Evolutionary conservation across 23 red algal genomes (phyloP), one percentile per base, ranked within the genome.

Genomic region (Cyanidioschyzon merolae): DNA sequence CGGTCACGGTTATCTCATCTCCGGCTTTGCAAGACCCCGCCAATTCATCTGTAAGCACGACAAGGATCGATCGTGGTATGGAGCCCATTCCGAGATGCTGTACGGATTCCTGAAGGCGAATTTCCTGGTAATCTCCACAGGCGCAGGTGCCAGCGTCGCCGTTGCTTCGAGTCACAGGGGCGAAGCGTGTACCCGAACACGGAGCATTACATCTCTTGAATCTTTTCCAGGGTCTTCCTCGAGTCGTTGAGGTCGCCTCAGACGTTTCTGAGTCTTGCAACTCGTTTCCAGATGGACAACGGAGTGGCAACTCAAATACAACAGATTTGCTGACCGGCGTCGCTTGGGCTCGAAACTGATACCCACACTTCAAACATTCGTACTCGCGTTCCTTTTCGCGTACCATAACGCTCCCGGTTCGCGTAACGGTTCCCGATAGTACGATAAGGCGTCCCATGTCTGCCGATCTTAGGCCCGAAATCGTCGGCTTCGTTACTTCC

Each of bases 11-110:
- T 39, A 90, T 85, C 35, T 98, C 94, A 77, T 98, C 94, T 31
- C 94, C 94, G 15, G 94, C 83, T 41, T 98, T 98, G 76, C 83
- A 88, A 17, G 79, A 83, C 39, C 91, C 94, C 36, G 84, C 88
- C 26, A 98, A 78, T 17, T 98, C 94, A 75, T 98, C 85, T 37
- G 88, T 86, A 31, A 98, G 88, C 31, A 92, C 75, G 39, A 92
- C 84, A 39, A 89, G 54, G 34, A 95, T 77, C 16, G 91, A 95
- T 17, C 91, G 86, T 25, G 91, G 91, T 38, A 95, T 82, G 45
- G 77, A 86, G 79, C 91, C 91, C 34, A 95, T 74, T n/a, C 83
- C 86, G 1, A 95, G 57, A 68, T 83, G 76, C 76, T 95, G 86
- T 50, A 95, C 76, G 39, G 86, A 80, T 68, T 95, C 91, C 76